A percentile compares a stretch with the other conserved stretches of the same genome.
Conservation (phyloP, 257 asterid genomes). For the Solanum pennellii region DNA sequence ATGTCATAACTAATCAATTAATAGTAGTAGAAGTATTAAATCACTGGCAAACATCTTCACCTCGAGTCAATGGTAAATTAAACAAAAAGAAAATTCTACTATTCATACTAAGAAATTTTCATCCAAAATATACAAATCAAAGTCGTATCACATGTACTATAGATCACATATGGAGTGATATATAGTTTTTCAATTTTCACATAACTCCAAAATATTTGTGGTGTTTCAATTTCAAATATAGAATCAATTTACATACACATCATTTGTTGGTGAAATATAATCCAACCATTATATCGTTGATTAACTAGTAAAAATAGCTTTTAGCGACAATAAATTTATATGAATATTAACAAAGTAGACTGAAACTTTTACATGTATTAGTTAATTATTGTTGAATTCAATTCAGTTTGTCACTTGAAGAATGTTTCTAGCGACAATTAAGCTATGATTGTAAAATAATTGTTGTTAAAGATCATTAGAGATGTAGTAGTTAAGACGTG, state of each 20-base stretch:
- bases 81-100: background rate
- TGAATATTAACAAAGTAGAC: too few species aligned
- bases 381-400: too few species aligned
- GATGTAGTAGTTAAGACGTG: too few species aligned
- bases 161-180: background rate
- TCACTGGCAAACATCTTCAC: background rate
- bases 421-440: too few species aligned
- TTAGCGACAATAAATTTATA: too few species aligned
- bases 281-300: too few species aligned
- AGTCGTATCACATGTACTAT: background rate
- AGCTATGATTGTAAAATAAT: too few species aligned
- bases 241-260: too few species aligned
- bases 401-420: too few species aligned
- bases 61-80: slow-evolving; percentile 1
- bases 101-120: background rate
- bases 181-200: background rate
- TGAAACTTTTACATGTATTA: too few species aligned
- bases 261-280: too few species aligned
- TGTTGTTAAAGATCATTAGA: fast-evolving
- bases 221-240: too few species aligned
- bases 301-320: fast-evolving
- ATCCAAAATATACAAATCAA: background rate
- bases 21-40: background rate
- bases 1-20: background rate
- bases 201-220: background rate